phyloP scores from a whole-genome alignment of 192 early-diverging fungal genomes.

The Dissophora ornata region DNA sequence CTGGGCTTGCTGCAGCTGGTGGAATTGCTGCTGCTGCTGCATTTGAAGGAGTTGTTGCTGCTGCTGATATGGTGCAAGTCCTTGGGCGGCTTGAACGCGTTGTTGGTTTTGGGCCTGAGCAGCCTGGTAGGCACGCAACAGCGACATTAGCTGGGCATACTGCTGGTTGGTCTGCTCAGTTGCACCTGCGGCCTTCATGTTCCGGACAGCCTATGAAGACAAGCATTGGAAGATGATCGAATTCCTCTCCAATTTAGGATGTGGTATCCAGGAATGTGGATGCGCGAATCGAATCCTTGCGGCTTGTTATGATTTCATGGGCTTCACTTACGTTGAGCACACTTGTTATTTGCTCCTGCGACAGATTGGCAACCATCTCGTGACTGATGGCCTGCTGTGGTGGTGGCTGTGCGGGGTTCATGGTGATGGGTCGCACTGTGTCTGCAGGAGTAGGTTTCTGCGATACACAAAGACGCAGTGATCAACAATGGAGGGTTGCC shows the following conservation, averaged over 20 bases:
- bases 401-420: conserved; percentile 41
- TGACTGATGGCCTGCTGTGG: conserved; percentile 27
- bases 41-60: conserved; percentile 59
- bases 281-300: too few relatives aligned
- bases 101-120: conserved; percentile 36
- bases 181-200: conserved; percentile 72
- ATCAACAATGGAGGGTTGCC: too few relatives aligned
- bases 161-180: conserved; percentile 84
- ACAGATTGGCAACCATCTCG: conserved; percentile 47
- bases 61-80: conserved; percentile 43
- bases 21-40: conserved; percentile 61
- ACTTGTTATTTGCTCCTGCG: conserved; percentile 46
- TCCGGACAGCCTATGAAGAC: conserved; percentile 34
- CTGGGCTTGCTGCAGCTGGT: conserved; percentile 49
- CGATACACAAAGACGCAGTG: too few relatives aligned
- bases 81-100: conserved; percentile 28
- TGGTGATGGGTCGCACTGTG: too few relatives aligned
- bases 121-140: conserved; percentile 64
- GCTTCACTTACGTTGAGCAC: conserved; percentile 44
- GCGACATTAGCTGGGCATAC: conserved; percentile 72
- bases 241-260: too few relatives aligned
- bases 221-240: too few relatives aligned
- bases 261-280: too few relatives aligned
- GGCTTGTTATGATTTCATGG: too few relatives aligned
- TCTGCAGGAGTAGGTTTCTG: too few relatives aligned